Evolutionary conservation across 1,139 yeast genomes (phyloP).

Genomic region (Lodderomyces jiufengensis): DNA sequence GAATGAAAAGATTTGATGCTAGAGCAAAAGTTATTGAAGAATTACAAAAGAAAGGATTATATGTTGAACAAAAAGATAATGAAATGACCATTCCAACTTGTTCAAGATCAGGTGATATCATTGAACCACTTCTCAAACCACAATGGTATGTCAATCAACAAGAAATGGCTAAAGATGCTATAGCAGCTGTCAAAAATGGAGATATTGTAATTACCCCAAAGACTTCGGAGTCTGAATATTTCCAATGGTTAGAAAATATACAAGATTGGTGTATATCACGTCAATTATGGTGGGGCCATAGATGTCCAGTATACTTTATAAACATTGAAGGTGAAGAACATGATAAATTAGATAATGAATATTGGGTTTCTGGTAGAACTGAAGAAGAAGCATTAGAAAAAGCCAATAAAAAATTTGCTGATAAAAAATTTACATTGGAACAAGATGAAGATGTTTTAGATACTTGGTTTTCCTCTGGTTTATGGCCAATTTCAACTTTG

Average conservation of each 20-base stretch:
- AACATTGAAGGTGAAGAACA: conserved; percentile 67
- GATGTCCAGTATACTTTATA: conserved; percentile 95
- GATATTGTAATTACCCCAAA: conserved; percentile 80
- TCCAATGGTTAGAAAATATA: conserved; percentile 92
- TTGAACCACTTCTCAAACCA: conserved; percentile 94
- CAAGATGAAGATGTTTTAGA: conserved; percentile 98
- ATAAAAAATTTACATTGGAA: conserved; percentile 65
- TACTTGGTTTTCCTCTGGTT: conserved; percentile 97
- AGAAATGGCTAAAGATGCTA: conserved; percentile 86
- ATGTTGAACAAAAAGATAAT: conserved; percentile 81
- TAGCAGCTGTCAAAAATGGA: conserved; percentile 81
- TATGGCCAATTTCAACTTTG: conserved; percentile 95
- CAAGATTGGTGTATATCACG: conserved; percentile 99
- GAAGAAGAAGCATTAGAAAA: conserved; percentile 79
- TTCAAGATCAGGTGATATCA: conserved; percentile 93
- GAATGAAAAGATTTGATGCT: conserved; percentile 93
- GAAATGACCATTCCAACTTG: conserved; percentile 95
- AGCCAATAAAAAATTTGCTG: conserved; percentile 73
- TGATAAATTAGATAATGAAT: conserved; percentile 60
- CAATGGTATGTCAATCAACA: conserved; percentile 99
- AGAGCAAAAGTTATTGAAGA: conserved; percentile 80
- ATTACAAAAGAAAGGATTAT: conserved; percentile 71
- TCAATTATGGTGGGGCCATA: conserved; percentile 99
- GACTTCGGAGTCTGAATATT: conserved; percentile 87
- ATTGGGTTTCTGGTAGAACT: conserved; percentile 90